Percentiles rank a stretch among this genome's conserved stretches.
Evolutionary conservation across 495 filamentous ascomycete genomes (phyloP).

Genomic region (Barbatosphaeria neglecta): DNA sequence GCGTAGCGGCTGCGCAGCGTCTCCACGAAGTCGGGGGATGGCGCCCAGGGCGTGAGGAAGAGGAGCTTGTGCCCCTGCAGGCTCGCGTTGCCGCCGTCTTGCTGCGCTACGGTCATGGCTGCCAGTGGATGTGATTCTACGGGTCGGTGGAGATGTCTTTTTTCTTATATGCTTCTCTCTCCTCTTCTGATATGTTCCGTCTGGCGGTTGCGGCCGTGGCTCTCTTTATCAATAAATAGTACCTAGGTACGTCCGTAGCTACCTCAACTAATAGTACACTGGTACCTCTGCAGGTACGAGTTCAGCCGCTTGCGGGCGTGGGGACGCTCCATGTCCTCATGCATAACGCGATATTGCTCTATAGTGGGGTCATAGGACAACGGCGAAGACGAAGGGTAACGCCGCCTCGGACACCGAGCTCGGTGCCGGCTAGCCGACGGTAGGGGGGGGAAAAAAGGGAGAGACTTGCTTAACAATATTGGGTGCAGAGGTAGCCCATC

Average conservation of each 20-base stretch:
- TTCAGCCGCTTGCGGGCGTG: neutral
- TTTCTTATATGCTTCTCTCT: neutral
- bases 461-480: too few relatives aligned
- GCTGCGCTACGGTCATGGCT: conserved; percentile 1
- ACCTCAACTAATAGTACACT: too few relatives aligned
- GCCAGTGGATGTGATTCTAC: neutral
- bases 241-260: too few relatives aligned
- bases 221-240: too few relatives aligned
- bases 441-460: too few relatives aligned
- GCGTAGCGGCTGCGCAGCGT: conserved; percentile 33
- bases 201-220: too few relatives aligned
- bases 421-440: too few relatives aligned
- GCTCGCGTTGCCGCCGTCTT: conserved; percentile 10
- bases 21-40: conserved; percentile 26
- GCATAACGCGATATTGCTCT: neutral
- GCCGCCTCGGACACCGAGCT: too few relatives aligned
- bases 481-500: too few relatives aligned
- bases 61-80: conserved; percentile 20
- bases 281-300: neutral
- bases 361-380: neutral
- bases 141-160: too few relatives aligned
- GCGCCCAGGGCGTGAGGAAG: conserved; percentile 29
- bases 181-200: neutral
- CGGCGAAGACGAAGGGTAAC: too few relatives aligned
- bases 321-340: neutral